Evolutionary conservation across 2,329 filamentous ascomycete species (phyloP), one percentile per base, ranked within the genome.

Genomic region (Penicillium sp.): DNA sequence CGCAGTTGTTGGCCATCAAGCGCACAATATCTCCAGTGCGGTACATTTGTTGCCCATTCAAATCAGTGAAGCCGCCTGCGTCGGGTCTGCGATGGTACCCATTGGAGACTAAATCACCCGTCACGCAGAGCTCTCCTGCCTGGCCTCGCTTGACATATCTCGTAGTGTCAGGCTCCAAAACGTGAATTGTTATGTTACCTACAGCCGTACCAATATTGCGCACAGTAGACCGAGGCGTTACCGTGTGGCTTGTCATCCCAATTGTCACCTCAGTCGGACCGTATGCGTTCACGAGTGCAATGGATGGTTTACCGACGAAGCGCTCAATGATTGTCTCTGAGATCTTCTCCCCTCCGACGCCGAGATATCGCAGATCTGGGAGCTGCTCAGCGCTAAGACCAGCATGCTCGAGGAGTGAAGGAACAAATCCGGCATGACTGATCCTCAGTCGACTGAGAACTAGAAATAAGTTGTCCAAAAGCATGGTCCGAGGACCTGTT

Each of bases 311-410:
- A 1, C 47, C 53, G 2, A 60, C 60, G 27, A 57, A 61, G 12
- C 53, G 45, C 19, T 61, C 57, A n/a, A 61, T 55, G 19, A 61
- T 52, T 13, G 44, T 61, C 21, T 61, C 53, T 0, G 60, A 60
- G 19, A 61, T 60, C 36, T 61, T 61, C 47, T 61, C 60, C 5
- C 60, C 60, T n/a, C 60, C 60, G 7, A 61, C 60, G 15, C 53
- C 53, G 4, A 61, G 39, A 33, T 57, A 61, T 15, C 50, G 49
- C 12, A 61, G 25, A 17, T 60, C 50, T 1, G 60, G 60, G 9
- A 60, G 29, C 21, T 38, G 50, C 39, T 60, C 23, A 5, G 57
- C 57, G 21, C 47, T 56, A 12, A 59, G 12, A 19, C 57, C 53
- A 1, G 57, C 54, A 45, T 59, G 57, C 33, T 59, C 57, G 17